A percentile compares a stretch with the other conserved stretches of the same genome.
These are phyloP conservation scores for Phytophthora foliorum DNA, from an alignment of 352 stramenopile species.

Conservation along the genomic window DNA sequence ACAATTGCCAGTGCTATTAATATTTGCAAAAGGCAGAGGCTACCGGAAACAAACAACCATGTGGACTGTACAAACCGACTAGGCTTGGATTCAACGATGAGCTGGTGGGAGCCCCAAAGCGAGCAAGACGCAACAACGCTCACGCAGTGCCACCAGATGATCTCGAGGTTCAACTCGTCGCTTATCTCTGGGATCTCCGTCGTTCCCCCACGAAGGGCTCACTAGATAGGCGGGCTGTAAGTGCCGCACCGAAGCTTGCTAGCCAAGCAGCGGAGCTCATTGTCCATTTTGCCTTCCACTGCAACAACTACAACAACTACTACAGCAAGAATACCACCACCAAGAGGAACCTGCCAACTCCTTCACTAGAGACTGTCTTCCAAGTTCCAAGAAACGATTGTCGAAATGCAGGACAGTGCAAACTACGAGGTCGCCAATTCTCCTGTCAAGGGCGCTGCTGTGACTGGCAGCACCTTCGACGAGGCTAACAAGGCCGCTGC, in stretches of 20 bases:
- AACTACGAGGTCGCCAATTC: constrained; percentile 5
- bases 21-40: too few relatives aligned
- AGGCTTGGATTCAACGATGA: neutral
- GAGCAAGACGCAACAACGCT: neutral
- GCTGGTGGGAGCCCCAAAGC: neutral
- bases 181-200: constrained; percentile 1
- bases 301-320: too few relatives aligned
- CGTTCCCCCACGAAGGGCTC: neutral
- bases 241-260: neutral
- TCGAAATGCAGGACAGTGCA: neutral
- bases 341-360: neutral
- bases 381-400: neutral
- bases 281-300: constrained; percentile 1
- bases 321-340: neutral
- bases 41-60: neutral
- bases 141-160: constrained; percentile 4
- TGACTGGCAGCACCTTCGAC: neutral
- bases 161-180: constrained; percentile 1
- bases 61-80: neutral
- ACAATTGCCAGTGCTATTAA: neutral
- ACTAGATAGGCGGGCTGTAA: neutral
- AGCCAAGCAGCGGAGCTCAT: neutral
- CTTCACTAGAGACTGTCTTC: neutral
- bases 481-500: neutral
- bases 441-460: neutral